Evolutionary conservation across 2,329 filamentous ascomycete genomes (phyloP), one percentile per base, ranked within the genome.

Genomic region (Hortaea werneckii): DNA sequence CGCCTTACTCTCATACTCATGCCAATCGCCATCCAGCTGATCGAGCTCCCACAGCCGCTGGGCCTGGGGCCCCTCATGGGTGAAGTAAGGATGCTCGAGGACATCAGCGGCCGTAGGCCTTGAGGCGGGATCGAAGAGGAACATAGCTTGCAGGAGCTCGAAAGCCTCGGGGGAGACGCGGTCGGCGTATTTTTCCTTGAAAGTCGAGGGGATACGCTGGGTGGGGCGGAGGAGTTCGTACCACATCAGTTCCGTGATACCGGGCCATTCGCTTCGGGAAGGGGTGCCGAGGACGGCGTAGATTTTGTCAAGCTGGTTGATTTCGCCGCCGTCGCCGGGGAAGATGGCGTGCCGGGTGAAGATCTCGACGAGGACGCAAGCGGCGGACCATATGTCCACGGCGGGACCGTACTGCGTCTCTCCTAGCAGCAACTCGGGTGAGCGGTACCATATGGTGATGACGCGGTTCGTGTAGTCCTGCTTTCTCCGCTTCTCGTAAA

Each of bases 401-500:
- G 86, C 86, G 0, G 87, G 85, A 4, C 85, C 87, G 61, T 95
- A 95, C 57, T 86, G 80, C 4, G 89, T 95, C 65, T 94, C 88
- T 5, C 89, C 89, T 1, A 95, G 76, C 0, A 95, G 72, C n/a
- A 95, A 75, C 64, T 95, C 89, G 0, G 89, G 88, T 0, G 87
- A 86, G 4, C 89, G 80, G 64, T 95, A 95, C 94, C 94, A 98
- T 54, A 98, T 95, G 2, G 92, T 98, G 62, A 98, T 95, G 57
- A 98, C 94, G 32, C 92, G 85, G 62, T 98, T 98, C 1, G 92
- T 98, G 65, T 98, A 98, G 64, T 98, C 90, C 40, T 94, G 77
- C 64, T 92, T 86, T 50, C 84, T 82, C 42, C 84, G 82, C 65
- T 98, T 98, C 30, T 88, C 86, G 61, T 95, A 98, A 67, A 98